A percentile compares a stretch with the other conserved stretches of the same genome.
Conservation (phyloP, 2,329 filamentous ascomycete genomes). For the Fusarium setosum region DNA sequence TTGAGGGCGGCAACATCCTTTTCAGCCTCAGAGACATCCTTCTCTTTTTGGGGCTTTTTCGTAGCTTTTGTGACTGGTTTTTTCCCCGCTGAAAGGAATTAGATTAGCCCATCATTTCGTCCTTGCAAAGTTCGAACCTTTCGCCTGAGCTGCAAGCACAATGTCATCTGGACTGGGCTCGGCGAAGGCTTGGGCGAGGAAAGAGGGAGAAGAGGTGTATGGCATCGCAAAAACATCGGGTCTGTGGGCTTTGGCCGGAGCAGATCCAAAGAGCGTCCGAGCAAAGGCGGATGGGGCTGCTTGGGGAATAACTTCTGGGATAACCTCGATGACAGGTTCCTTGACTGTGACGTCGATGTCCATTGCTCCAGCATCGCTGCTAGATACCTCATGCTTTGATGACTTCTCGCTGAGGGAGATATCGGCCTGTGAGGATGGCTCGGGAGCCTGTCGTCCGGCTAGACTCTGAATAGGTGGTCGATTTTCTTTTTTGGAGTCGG, state of each 20-base stretch:
- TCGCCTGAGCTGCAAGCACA: conserved; percentile 86
- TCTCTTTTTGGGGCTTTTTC: conserved; percentile 55
- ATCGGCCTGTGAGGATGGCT: conserved; percentile 1
- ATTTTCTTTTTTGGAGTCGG: conserved; percentile 47
- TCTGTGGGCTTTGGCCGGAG: conserved; percentile 45
- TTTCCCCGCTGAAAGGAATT: conserved; percentile 65
- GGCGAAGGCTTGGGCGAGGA: conserved; percentile 75
- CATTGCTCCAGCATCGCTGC: too few species aligned
- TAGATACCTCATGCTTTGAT: neutral
- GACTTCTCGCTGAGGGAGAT: neutral
- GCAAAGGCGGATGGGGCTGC: conserved; percentile 67
- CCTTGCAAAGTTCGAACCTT: conserved; percentile 78
- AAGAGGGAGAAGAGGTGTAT: conserved; percentile 61
- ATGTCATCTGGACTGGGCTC: conserved; percentile 92
- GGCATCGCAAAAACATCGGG: conserved; percentile 57
- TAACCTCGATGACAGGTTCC: neutral
- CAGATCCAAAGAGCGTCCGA: conserved; percentile 61
- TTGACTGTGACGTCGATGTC: neutral
- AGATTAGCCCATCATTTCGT: conserved; percentile 63
- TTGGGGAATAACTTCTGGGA: conserved; percentile 11
- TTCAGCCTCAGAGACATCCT: conserved; percentile 37
- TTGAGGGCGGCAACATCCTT: conserved; percentile 50
- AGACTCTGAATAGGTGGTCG: conserved; percentile 15
- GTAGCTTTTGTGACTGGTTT: conserved; percentile 55
- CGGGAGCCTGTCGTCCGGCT: conserved; percentile 36